phyloP scores from a whole-genome alignment of 495 filamentous ascomycete species.

The Gamarada debralockiae region DNA sequence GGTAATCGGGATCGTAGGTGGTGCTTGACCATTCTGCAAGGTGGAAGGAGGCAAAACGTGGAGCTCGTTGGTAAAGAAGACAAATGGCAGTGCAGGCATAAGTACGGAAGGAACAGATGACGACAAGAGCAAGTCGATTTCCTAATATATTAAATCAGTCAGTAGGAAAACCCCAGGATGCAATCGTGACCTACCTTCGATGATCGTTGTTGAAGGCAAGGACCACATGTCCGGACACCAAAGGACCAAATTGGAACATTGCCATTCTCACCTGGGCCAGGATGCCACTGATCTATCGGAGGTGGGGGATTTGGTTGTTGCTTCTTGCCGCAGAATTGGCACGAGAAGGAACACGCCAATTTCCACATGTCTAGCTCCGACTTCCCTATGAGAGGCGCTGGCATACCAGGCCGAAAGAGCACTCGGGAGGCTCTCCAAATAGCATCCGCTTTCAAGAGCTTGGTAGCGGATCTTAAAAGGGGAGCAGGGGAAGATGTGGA shows the following conservation, averaged over 20 bases:
- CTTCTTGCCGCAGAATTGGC: slow-evolving; percentile 49
- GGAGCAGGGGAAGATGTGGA: slow-evolving; percentile 23
- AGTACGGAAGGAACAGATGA: slow-evolving; percentile 52
- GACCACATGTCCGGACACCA: slow-evolving; percentile 54
- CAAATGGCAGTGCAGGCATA: slow-evolving; percentile 58
- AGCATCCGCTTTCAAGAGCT: slow-evolving; percentile 40
- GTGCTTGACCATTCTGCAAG: slow-evolving; percentile 42
- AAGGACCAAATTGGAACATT: slow-evolving; percentile 63
- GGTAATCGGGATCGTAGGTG: slow-evolving; percentile 44
- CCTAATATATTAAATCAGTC: slow-evolving; percentile 42
- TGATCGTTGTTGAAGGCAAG: slow-evolving; percentile 53
- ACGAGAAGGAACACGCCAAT: slow-evolving; percentile 46
- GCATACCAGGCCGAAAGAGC: slow-evolving; percentile 48
- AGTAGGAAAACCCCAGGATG: slow-evolving; percentile 7
- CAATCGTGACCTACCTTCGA: slow-evolving; percentile 49
- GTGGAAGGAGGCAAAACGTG: slow-evolving; percentile 50
- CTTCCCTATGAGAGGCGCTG: slow-evolving; percentile 47
- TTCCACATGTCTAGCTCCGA: slow-evolving; percentile 63
- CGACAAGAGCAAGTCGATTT: slow-evolving; percentile 60
- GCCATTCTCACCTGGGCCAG: slow-evolving; percentile 47
- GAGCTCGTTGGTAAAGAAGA: slow-evolving; percentile 53
- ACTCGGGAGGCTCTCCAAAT: slow-evolving; percentile 60
- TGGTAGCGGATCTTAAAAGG: slow-evolving; percentile 22
- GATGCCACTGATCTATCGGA: slow-evolving; percentile 38
- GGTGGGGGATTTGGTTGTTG: slow-evolving; percentile 7